These are phyloP conservation scores for Didymella pomorum DNA, from an alignment of 2,329 filamentous ascomycete genomes.

Conservation along the genomic window DNA sequence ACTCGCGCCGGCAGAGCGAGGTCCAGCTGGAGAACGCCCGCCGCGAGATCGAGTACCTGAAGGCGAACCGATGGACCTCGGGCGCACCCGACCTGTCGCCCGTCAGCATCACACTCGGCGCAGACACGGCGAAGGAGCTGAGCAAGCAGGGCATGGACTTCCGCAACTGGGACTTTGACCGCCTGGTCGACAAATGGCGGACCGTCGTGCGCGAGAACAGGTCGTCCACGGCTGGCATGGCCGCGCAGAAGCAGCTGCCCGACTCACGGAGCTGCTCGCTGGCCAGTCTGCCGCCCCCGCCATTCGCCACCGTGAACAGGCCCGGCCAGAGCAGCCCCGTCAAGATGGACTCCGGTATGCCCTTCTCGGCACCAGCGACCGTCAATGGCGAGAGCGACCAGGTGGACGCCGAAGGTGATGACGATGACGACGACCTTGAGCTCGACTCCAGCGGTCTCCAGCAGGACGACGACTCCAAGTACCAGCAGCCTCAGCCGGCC, in stretches of 20 bases:
- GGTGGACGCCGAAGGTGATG: constrained; percentile 46
- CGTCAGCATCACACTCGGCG: constrained; percentile 49
- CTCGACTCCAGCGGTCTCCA: constrained; percentile 8
- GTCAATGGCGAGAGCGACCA: constrained; percentile 50
- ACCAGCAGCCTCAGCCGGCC: constrained; percentile 26
- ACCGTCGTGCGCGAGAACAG: constrained; percentile 46
- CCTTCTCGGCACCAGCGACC: constrained; percentile 46
- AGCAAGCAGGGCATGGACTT: constrained; percentile 48
- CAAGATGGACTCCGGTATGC: constrained; percentile 32
- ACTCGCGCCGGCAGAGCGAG: constrained; percentile 48
- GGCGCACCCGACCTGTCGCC: constrained; percentile 41
- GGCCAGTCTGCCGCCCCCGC: constrained; percentile 39
- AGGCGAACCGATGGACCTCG: constrained; percentile 39
- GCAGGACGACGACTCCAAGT: constrained; percentile 20
- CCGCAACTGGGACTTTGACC: constrained; percentile 53
- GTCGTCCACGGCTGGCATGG: constrained; percentile 39
- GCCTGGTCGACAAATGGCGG: constrained; percentile 52
- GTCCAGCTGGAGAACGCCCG: constrained; percentile 51
- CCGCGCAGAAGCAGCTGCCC: constrained; percentile 48
- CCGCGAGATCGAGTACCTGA: constrained; percentile 54
- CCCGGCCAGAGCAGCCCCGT: constrained; percentile 29
- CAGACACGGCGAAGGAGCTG: constrained; percentile 51
- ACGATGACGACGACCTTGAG: constrained; percentile 26
- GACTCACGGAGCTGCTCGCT: constrained; percentile 41
- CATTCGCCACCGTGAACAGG: constrained; percentile 30